Base-by-base conservation (phyloP, 2,329 filamentous ascomycete species). In the Aspergillus viridinutans region DNA sequence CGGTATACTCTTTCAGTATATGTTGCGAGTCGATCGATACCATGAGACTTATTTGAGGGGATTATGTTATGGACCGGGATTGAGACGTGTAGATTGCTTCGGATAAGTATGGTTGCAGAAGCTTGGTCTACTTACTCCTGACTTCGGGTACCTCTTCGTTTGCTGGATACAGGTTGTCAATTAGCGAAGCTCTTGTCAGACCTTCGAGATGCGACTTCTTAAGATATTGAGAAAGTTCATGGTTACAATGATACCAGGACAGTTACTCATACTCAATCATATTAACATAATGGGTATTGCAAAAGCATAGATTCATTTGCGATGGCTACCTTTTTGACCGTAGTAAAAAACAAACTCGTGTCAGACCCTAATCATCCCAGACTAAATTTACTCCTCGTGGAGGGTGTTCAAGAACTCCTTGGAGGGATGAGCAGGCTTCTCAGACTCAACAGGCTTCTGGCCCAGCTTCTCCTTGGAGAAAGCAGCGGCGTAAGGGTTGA, bases 401-500 rank as follows among this genome's bases (percentile, higher is more conserved):
- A 83, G 71, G 66, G 80, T 76, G 66, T 75, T 71, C 56, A 76
- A 69, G 81, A 86, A 87, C 59, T 74, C 71, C 71, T 81, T 78
- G 61, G 78, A 77, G 64, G 79, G 76, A 64, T 70, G 73, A 72
- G 80, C 74, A 57, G 86, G 84, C 84, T 90, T 89, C 68, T 78
- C 81, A 57, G 76, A 73, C 64, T 85, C 79, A 64, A 84, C 70
- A 79, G 86, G 84, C 80, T 86, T 80, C 79, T 88, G 83, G 67
- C 90, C 90, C 58, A 94, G 78, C 81, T 91, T 89, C 74, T 91
- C 85, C 85, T 95, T 90, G 70, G 87, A 83, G 82, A 95, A 99
- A 63, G 90, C 87, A 71, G 88, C 84, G 69, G 94, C 93, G 82
- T 99, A 99, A 64, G 94, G 94, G 89, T 99, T 99, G 79, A 99